Conservation (phyloP, 495 filamentous ascomycete species). For the Tuber magnatum region DNA sequence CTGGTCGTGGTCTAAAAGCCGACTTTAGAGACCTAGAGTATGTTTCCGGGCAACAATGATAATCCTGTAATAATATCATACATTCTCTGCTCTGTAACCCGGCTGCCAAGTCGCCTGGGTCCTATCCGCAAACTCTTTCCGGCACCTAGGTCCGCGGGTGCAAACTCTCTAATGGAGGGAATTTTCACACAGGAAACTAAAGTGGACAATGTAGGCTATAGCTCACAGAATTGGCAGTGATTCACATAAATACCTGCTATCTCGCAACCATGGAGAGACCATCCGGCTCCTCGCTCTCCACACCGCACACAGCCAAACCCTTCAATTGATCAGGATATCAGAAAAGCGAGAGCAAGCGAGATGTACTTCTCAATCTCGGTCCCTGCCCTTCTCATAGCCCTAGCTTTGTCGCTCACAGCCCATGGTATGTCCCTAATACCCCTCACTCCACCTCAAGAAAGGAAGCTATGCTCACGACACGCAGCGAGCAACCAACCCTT, state of each 20-base stretch:
- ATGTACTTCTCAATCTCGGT: conserved; percentile 22
- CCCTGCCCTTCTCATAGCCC: conserved; percentile 10
- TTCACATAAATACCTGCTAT: neutral
- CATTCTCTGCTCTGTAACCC: no score
- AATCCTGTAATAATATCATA: no score
- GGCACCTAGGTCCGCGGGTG: no score
- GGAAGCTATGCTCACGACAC: conserved; percentile 2
- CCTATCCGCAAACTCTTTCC: no score
- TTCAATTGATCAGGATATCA: neutral
- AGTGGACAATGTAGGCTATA: neutral
- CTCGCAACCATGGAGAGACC: neutral
- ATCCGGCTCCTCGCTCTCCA: neutral
- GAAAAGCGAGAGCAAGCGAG: neutral
- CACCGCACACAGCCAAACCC: neutral
- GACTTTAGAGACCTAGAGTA: no score
- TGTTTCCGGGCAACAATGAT: no score
- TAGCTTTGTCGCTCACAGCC: conserved; percentile 17
- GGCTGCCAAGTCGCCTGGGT: no score
- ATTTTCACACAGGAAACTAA: neutral
- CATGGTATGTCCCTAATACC: conserved; percentile 13
- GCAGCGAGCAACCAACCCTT: conserved; percentile 25
- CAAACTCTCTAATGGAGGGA: no score
- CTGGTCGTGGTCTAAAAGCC: no score
- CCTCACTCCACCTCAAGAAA: no score
- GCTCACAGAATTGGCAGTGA: neutral